Percentiles rank a stretch among this genome's conserved stretches.
Evolutionary conservation across 2,329 filamentous ascomycete species (phyloP).

Genomic region (Didymella keratinophila): DNA sequence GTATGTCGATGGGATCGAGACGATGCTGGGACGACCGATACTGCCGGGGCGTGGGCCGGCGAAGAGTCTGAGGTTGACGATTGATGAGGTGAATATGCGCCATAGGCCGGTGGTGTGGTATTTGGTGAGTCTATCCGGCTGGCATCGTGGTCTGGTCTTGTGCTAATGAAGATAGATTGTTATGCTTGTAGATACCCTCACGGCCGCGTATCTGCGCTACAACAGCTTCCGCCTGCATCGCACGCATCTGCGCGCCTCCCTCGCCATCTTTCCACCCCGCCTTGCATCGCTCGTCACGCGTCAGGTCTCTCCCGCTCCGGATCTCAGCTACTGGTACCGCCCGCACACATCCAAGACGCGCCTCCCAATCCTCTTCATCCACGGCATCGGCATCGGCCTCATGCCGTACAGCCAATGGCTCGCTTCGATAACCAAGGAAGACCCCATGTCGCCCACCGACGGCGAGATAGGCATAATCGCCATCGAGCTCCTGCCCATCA

Average conservation of each 20-base stretch:
- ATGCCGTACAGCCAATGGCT: conserved; percentile 69
- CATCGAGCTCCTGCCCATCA: conserved; percentile 71
- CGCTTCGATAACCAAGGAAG: conserved; percentile 56
- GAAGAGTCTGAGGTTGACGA: conserved; percentile 67
- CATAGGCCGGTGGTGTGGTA: conserved; percentile 74
- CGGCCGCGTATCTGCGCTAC: conserved; percentile 54
- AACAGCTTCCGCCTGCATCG: conserved; percentile 63
- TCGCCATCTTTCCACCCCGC: conserved; percentile 66
- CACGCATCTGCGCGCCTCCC: conserved; percentile 52
- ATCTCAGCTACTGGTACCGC: conserved; percentile 71
- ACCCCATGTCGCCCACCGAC: conserved; percentile 39
- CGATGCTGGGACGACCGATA: conserved; percentile 60
- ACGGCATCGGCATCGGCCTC: conserved; percentile 75
- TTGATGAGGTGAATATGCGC: conserved; percentile 68
- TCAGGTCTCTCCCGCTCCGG: conserved; percentile 58
- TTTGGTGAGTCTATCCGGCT: conserved; percentile 55
- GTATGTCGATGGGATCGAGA: conserved; percentile 63
- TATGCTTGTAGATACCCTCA: conserved; percentile 60
- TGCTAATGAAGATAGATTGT: conserved; percentile 49
- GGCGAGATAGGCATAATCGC: conserved; percentile 69
- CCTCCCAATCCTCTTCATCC: conserved; percentile 71
- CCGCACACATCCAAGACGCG: conserved; percentile 67
- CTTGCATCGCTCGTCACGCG: conserved; percentile 59
- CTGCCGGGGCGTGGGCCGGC: conserved; percentile 64
- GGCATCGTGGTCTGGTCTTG: too few relatives aligned